phyloP scores from a whole-genome alignment of 495 filamentous ascomycete species.

The Neurospora sublineolata region DNA sequence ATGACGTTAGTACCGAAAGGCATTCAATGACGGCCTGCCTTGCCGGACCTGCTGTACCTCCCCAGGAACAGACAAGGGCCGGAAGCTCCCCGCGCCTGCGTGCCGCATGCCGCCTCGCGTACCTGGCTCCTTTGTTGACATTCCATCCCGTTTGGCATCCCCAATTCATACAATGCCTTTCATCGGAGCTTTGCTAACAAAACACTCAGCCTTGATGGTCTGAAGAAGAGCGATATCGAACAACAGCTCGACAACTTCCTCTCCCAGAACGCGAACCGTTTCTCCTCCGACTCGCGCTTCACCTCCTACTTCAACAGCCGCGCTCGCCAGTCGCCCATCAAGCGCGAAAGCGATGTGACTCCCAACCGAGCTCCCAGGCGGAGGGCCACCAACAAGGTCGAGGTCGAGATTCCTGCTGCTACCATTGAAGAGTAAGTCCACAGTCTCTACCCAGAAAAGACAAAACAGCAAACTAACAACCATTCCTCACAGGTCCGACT shows the following conservation, averaged over 20 bases:
- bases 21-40: background rate
- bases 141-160: background rate
- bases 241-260: slow-evolving; percentile 65
- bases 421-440: slow-evolving; percentile 26
- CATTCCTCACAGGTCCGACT: background rate
- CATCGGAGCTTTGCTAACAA: background rate
- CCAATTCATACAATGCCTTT: background rate
- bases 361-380: slow-evolving; percentile 29
- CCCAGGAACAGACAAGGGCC: background rate
- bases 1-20: background rate
- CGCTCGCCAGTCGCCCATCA: slow-evolving; percentile 58
- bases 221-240: slow-evolving; percentile 77
- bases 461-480: slow-evolving; percentile 3
- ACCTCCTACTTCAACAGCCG: slow-evolving; percentile 64
- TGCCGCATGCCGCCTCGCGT: background rate
- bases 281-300: slow-evolving; percentile 51
- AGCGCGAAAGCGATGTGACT: slow-evolving; percentile 41
- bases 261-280: slow-evolving; percentile 47
- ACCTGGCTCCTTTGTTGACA: background rate
- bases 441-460: slow-evolving; percentile 1
- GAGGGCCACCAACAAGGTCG: slow-evolving; percentile 35
- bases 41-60: background rate
- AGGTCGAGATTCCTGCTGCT: slow-evolving; percentile 25
- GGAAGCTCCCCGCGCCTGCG: background rate
- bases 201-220: slow-evolving; percentile 48